Percentiles rank a stretch among this genome's conserved stretches.
Conservation (phyloP, 306 rosid species). For the Prinsepia uniflora region DNA sequence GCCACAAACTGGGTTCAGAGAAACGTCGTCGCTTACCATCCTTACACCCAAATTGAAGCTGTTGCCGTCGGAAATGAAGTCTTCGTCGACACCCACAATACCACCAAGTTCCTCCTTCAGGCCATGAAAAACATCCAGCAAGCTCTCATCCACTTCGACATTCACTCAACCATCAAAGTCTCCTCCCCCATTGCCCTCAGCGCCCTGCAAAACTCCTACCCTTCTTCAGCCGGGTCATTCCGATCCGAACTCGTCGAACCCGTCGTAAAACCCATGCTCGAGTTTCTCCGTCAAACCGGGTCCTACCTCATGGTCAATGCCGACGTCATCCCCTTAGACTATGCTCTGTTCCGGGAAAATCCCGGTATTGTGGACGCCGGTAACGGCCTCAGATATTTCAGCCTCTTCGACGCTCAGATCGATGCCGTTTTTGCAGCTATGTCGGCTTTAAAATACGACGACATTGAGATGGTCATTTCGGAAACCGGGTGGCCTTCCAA, state of each 20-base stretch:
- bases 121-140: conserved; percentile 88
- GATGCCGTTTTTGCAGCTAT: conserved; percentile 93
- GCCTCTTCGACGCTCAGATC: conserved; percentile 86
- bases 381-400: conserved; percentile 64
- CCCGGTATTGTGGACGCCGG: conserved; percentile 85
- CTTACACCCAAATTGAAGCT: conserved; percentile 81
- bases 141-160: conserved; percentile 54
- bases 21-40: conserved; percentile 70
- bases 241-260: conserved; percentile 59
- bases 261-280: conserved; percentile 72
- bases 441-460: conserved; percentile 60
- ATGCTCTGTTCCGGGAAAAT: conserved; percentile 70
- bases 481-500: conserved; percentile 94
- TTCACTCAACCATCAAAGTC: conserved; percentile 56
- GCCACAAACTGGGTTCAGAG: conserved; percentile 72
- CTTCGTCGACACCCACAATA: conserved; percentile 66
- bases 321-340: conserved; percentile 77
- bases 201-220: conserved; percentile 81
- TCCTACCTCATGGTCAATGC: conserved; percentile 91
- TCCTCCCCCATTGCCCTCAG: conserved; percentile 89
- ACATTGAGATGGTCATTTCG: conserved; percentile 56
- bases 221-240: conserved; percentile 85
- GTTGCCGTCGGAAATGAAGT: conserved; percentile 96
- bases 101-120: conserved; percentile 69
- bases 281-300: conserved; percentile 70